Base-by-base conservation (phyloP, 108 stramenopile species). In the Cyclotella atomus region DNA sequence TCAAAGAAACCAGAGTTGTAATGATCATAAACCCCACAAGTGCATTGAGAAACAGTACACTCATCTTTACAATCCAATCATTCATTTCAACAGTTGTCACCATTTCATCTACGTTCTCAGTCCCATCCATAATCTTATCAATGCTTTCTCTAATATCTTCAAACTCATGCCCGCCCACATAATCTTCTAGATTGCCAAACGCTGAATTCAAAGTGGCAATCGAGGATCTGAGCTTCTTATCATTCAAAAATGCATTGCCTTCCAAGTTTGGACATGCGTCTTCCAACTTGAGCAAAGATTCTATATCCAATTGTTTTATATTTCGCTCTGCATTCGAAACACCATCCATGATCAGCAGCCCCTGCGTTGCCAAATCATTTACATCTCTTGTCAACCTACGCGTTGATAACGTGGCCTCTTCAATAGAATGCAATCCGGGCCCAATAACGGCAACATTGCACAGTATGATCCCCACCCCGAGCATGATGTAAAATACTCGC, bases 41-140 rank as follows among this genome's bases (percentile, higher is more conserved):
- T 12, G 23, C 79, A 25, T 47, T 29, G 16, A 73, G 66, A 21
- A 68, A 8, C 12, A 80, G 61, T 4, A 30, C 71, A 33, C 46
- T 71, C 79, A 80, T 72, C 45, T 41, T 72, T 1, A 73, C 60
- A 43, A 68, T 73, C 79, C 79, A 80, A 68, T 73, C 71, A 45
- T 80, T 80, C 29, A 52, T 49, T 25, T 80, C 71, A 33, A 72
- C 59, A 4, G 23, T 5, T 32, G 66, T 73, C 21, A 59, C 59
- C 34, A 45, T 43, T 19, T 8, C 66, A 24, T 73, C 71, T 14
- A 80, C 47, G 14, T 43, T 3, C 0, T 60, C 35, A 33, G 65
- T 67, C 15, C 71, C 71, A 20, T 72, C 65, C 45, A 72, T 54
- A 3, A 68, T 70, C 21, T 23, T 19, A 24, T 54, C 59, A n/a